phyloP scores from a whole-genome alignment of 768 basidiomycete species.

The Mycena albidolilacea region DNA sequence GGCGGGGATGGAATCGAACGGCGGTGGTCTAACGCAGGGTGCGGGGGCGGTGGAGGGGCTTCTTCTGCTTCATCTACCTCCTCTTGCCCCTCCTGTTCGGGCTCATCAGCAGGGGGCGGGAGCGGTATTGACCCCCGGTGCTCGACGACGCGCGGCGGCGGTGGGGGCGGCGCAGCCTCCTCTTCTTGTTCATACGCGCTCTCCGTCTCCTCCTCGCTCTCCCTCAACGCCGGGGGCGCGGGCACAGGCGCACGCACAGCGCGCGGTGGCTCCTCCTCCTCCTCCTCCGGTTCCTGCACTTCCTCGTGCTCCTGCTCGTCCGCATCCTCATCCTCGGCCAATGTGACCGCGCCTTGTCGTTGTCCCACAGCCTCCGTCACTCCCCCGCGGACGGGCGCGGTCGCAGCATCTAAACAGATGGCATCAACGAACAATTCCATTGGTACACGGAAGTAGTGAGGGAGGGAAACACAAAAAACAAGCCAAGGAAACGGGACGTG shows the following conservation, averaged over 20 bases:
- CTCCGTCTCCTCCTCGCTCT: constrained; percentile 33
- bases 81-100: constrained; percentile 30
- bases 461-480: background rate
- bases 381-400: background rate
- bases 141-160: constrained; percentile 34
- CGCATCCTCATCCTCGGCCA: constrained; percentile 18
- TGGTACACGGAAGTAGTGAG: constrained; percentile 20
- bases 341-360: background rate
- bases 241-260: constrained; percentile 21
- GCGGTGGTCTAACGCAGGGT: constrained; percentile 7
- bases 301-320: background rate
- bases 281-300: constrained; percentile 13
- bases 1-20: constrained; percentile 39
- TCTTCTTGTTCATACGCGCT: constrained; percentile 38
- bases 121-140: constrained; percentile 28
- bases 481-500: background rate
- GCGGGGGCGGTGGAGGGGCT: constrained; percentile 30
- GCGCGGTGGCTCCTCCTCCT: constrained; percentile 13
- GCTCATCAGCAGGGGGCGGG: constrained; percentile 16
- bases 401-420: constrained; percentile 28
- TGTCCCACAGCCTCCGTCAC: background rate
- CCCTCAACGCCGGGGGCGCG: constrained; percentile 27
- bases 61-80: constrained; percentile 32
- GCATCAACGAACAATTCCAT: constrained; percentile 32
- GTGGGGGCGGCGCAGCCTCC: constrained; percentile 34